phyloP scores from a whole-genome alignment of 2,329 filamentous ascomycete genomes.

The Xylaria sp. region DNA sequence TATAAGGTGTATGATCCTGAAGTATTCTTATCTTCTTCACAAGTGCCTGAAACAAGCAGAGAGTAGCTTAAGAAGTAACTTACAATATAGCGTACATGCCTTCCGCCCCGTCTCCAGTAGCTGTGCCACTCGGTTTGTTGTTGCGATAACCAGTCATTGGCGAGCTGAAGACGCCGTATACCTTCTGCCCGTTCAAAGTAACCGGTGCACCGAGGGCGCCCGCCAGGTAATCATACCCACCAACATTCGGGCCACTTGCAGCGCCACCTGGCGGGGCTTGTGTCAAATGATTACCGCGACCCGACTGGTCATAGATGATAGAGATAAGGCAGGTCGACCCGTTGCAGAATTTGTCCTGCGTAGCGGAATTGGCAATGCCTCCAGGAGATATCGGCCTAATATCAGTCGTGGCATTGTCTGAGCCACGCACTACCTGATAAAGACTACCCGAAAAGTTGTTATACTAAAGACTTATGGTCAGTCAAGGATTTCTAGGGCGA shows the following conservation, averaged over 20 bases:
- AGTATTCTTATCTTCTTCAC: no score
- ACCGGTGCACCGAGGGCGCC: constrained; percentile 65
- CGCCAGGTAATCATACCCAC: constrained; percentile 65
- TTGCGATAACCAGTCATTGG: constrained; percentile 69
- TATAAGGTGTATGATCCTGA: no score
- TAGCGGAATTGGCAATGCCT: constrained; percentile 64
- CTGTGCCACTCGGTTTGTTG: constrained; percentile 56
- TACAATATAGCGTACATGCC: constrained; percentile 64
- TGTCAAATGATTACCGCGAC: constrained; percentile 64
- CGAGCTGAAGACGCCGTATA: constrained; percentile 67
- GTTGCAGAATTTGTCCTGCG: constrained; percentile 66
- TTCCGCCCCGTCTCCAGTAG: constrained; percentile 60
- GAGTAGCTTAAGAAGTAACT: no score
- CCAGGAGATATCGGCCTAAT: constrained; percentile 61
- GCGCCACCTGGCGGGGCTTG: constrained; percentile 65
- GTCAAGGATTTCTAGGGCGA: not conserved
- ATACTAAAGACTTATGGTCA: constrained; percentile 44
- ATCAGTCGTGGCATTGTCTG: constrained; percentile 53
- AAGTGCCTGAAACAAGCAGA: no score
- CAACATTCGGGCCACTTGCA: constrained; percentile 55
- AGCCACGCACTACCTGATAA: constrained; percentile 65
- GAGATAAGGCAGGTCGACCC: constrained; percentile 68
- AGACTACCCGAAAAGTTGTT: constrained; percentile 57
- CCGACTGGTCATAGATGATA: constrained; percentile 71
- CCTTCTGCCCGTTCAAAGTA: constrained; percentile 63